phyloP scores from a whole-genome alignment of 1,139 yeast species.

The Trichomonascaceae sp. region DNA sequence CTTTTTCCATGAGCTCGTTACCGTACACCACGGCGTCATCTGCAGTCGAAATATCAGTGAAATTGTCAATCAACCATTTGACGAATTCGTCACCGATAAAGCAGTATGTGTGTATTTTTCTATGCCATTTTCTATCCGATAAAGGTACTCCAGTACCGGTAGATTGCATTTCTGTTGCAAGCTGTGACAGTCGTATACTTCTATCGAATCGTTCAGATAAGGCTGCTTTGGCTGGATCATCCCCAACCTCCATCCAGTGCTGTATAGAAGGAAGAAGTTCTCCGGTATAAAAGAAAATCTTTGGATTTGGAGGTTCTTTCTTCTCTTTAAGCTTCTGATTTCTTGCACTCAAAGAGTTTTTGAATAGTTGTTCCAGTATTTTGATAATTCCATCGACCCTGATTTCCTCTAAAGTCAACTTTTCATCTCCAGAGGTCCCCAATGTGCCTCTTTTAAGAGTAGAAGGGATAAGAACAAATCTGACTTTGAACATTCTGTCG shows the following conservation, averaged over 20 bases:
- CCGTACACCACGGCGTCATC: conserved; percentile 84
- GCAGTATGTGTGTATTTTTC: conserved; percentile 69
- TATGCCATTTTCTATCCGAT: conserved; percentile 87
- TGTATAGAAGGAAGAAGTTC: conserved; percentile 63
- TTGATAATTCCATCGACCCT: conserved; percentile 80
- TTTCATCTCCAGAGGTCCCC: conserved; percentile 44
- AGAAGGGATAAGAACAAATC: conserved; percentile 75
- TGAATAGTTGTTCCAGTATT: conserved; percentile 60
- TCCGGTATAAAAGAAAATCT: conserved; percentile 83
- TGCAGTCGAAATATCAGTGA: conserved; percentile 69
- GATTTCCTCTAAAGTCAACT: conserved; percentile 71
- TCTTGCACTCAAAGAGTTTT: conserved; percentile 45
- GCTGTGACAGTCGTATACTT: conserved; percentile 38
- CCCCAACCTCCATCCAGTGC: conserved; percentile 34
- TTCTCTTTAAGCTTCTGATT: conserved; percentile 35
- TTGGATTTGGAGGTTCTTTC: conserved; percentile 57
- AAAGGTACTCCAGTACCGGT: conserved; percentile 46
- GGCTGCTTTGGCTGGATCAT: conserved; percentile 14
- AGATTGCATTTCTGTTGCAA: conserved; percentile 66
- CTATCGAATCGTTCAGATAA: conserved; percentile 27
- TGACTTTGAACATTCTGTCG: conserved; percentile 59
- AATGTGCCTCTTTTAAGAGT: conserved; percentile 37
- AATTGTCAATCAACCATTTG: conserved; percentile 72
- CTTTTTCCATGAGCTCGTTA: conserved; percentile 62
- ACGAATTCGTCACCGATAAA: conserved; percentile 84